Conservation (phyloP, 1,139 yeast genomes). For the Hansenula sp. region DNA sequence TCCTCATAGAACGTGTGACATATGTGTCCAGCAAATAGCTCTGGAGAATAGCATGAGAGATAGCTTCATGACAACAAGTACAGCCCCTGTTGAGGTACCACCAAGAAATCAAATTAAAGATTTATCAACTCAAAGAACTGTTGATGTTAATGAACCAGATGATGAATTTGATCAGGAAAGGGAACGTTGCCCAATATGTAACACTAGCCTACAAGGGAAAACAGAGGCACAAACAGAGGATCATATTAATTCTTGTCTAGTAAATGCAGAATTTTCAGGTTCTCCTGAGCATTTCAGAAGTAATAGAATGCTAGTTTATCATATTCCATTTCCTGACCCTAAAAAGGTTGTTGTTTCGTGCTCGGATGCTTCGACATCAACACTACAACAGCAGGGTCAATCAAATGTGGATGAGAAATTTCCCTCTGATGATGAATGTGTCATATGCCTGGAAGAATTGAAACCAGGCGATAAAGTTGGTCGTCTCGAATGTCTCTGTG, state of each 20-base stretch:
- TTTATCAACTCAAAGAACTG: conserved; percentile 10
- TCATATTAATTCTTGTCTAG: conserved; percentile 71
- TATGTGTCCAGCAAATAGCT: conserved; percentile 59
- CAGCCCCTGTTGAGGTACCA: conserved; percentile 4
- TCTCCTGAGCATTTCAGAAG: conserved; percentile 47
- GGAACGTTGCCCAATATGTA: conserved; percentile 57
- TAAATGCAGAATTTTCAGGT: conserved; percentile 61
- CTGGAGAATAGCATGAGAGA: conserved; percentile 29
- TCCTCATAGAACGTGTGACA: conserved; percentile 67
- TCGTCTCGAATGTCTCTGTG: conserved; percentile 88
- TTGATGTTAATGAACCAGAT: conserved; percentile 12
- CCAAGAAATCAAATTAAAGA: conserved; percentile 8
- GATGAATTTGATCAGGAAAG: conserved; percentile 30
- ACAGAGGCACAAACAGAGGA: conserved; percentile 50
- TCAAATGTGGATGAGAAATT: conserved; percentile 21
- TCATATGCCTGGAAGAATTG: conserved; percentile 88
- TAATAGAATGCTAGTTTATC: conserved; percentile 85
- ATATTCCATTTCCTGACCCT: conserved; percentile 49
- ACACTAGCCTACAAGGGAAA: conserved; percentile 29
- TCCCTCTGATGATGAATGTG: conserved; percentile 67
- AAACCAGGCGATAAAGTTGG: conserved; percentile 87
- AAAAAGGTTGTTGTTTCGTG: conserved; percentile 16
- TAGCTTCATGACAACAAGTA: conserved; percentile 2
- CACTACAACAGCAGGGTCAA: conserved; percentile 5
- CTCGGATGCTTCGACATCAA: conserved; percentile 17